Evolutionary conservation across 2,329 filamentous ascomycete genomes (phyloP).

Genomic region (Cercospora zeae-maydis): DNA sequence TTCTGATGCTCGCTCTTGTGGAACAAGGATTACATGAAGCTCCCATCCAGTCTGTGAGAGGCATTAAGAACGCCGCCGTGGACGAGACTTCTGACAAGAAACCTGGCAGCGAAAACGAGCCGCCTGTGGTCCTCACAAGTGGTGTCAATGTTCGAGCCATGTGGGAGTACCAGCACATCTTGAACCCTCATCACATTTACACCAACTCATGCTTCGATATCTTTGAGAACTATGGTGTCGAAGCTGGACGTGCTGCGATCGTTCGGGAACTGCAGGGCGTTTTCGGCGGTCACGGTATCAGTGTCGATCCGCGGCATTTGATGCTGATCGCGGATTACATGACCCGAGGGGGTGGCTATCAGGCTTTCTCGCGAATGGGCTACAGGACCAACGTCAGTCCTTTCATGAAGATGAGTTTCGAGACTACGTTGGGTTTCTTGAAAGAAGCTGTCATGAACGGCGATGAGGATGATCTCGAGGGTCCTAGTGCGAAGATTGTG

Average conservation of each 20-base stretch:
- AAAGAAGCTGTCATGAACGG: constrained; percentile 87
- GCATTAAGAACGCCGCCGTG: constrained; percentile 68
- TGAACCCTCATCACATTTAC: constrained; percentile 79
- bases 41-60: constrained; percentile 80
- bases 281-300: constrained; percentile 87
- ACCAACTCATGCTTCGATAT: constrained; percentile 92
- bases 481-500: constrained; percentile 83
- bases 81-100: constrained; percentile 59
- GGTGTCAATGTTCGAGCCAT: constrained; percentile 89
- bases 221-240: constrained; percentile 82
- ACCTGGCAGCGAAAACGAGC: constrained; percentile 41
- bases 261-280: constrained; percentile 80
- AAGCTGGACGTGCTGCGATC: constrained; percentile 84
- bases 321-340: constrained; percentile 97
- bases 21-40: constrained; percentile 74
- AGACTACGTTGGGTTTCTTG: constrained; percentile 91
- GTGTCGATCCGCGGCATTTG: constrained; percentile 84
- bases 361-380: constrained; percentile 87
- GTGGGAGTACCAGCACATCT: constrained; percentile 79
- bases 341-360: constrained; percentile 89
- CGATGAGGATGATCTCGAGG: constrained; percentile 83
- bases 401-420: constrained; percentile 99
- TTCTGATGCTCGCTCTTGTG: constrained; percentile 88
- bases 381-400: constrained; percentile 80
- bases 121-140: constrained; percentile 63